Evolutionary conservation across 148 eudicot genomes (phyloP).

Genomic region (Euryodendron excelsum): DNA sequence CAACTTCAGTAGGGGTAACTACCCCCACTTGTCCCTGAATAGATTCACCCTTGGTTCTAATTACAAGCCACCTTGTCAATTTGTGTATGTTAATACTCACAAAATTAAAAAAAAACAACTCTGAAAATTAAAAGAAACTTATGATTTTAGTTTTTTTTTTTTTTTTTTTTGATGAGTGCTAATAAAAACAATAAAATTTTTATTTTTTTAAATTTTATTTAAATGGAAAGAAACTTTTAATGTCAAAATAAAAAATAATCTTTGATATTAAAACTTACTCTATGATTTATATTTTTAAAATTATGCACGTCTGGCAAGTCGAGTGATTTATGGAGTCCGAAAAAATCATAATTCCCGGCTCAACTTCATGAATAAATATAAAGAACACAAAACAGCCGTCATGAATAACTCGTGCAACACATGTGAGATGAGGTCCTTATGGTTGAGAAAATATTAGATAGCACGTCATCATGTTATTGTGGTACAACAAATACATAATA

Average conservation of each 20-base stretch:
- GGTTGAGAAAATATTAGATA: neutral
- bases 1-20: neutral
- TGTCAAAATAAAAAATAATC: too few relatives aligned
- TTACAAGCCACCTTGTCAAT: neutral
- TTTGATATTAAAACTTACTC: neutral
- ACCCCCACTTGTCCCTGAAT: neutral
- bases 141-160: too few relatives aligned
- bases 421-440: neutral
- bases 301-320: neutral
- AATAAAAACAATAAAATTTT: neutral
- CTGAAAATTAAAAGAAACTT: too few relatives aligned
- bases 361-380: neutral
- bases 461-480: neutral
- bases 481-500: neutral
- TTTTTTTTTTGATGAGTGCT: too few relatives aligned
- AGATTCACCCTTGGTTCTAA: too few relatives aligned
- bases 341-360: neutral
- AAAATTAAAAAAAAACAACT: too few relatives aligned
- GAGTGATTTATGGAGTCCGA: neutral
- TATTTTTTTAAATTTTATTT: too few relatives aligned
- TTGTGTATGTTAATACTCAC: too few relatives aligned
- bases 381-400: neutral
- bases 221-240: neutral
- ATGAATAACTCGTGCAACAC: neutral
- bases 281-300: neutral